A percentile compares a stretch with the other conserved stretches of the same genome.
phyloP scores from a whole-genome alignment of 1,284 basidiomycete genomes.

The Apiotrichum veenhuisii region DNA sequence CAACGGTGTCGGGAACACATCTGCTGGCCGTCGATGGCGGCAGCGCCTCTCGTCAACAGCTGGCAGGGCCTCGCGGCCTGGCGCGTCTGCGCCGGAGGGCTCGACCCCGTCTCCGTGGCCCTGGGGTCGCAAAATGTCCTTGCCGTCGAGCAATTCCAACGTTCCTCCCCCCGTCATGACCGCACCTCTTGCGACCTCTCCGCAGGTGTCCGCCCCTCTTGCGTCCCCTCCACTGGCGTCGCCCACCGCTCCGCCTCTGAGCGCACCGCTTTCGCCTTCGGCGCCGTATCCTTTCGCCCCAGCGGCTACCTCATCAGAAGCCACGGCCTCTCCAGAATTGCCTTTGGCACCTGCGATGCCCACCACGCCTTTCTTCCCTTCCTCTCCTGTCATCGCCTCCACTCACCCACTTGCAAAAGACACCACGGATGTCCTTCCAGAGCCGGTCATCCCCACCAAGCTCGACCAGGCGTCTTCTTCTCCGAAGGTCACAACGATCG shows the following conservation, averaged over 20 bases:
- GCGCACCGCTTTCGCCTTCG: neutral
- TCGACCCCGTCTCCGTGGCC: neutral
- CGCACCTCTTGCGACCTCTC: neutral
- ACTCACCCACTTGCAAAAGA: neutral
- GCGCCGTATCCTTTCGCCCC: neutral
- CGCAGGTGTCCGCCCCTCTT: neutral
- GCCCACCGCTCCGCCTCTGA: neutral
- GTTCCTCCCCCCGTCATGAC: neutral
- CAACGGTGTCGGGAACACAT: neutral
- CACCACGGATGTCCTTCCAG: neutral
- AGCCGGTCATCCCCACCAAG: too few relatives aligned
- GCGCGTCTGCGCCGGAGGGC: neutral
- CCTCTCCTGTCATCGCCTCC: neutral
- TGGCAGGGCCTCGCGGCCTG: neutral
- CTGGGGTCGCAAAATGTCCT: neutral
- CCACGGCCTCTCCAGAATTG: neutral
- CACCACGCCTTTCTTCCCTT: neutral
- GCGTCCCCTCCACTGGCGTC: neutral
- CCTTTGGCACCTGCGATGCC: neutral
- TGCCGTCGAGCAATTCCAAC: neutral
- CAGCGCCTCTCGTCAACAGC: neutral
- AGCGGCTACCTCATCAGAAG: neutral
- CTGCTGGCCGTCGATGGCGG: neutral
- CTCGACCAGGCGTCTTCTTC: neutral
- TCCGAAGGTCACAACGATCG: neutral